Percentiles rank a stretch among this genome's conserved stretches.
phyloP scores from a whole-genome alignment of 305 asterid species.

The Striga hermonthica region DNA sequence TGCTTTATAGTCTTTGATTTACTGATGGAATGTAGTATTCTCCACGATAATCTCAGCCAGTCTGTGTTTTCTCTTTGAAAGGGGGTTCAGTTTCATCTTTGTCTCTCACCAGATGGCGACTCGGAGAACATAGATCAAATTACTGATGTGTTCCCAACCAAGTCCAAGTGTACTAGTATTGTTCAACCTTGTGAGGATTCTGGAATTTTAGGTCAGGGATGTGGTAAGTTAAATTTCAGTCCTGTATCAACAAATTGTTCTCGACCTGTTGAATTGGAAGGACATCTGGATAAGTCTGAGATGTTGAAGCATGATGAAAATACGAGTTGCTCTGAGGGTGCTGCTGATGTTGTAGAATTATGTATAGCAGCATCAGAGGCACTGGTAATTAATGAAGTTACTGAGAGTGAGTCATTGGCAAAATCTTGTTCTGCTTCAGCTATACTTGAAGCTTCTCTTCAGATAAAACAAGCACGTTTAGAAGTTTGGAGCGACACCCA shows the following conservation, averaged over 20 bases:
- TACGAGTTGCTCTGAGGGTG: constrained; percentile 38
- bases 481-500: constrained; percentile 43
- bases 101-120: constrained; percentile 48
- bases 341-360: constrained; percentile 54
- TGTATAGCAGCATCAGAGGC: constrained; percentile 89
- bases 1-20: constrained; percentile 22
- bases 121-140: constrained; percentile 37
- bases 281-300: constrained; percentile 33
- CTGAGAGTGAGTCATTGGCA: constrained; percentile 38
- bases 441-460: constrained; percentile 76
- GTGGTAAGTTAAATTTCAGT: constrained; percentile 30
- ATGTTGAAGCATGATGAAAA: constrained; percentile 37
- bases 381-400: constrained; percentile 61
- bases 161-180: constrained; percentile 28
- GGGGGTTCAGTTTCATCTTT: constrained; percentile 61
- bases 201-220: constrained; percentile 31
- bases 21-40: constrained; percentile 16
- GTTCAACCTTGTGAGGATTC: constrained; percentile 38
- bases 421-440: constrained; percentile 51
- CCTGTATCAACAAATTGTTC: constrained; percentile 31
- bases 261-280: constrained; percentile 32
- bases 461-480: constrained; percentile 69
- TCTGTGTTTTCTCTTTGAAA: constrained; percentile 36
- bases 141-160: constrained; percentile 36
- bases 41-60: constrained; percentile 25